Base-by-base conservation (phyloP, 2,329 filamentous ascomycete genomes). In the Grosmannia penicillata region DNA sequence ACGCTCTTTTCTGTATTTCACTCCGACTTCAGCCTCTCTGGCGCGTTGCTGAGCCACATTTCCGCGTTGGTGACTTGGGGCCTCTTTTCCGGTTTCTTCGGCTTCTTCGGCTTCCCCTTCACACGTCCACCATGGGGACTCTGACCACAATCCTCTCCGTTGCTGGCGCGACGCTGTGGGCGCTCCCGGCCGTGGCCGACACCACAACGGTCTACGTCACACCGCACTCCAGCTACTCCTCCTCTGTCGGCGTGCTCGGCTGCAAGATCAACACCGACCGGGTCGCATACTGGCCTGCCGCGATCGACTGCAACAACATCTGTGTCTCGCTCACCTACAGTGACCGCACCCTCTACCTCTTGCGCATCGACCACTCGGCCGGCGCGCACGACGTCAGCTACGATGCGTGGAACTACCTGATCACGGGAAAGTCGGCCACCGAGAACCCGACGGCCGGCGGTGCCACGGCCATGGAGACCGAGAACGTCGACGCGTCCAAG, bases 201-300 rank as follows among this genome's bases (percentile, higher is more conserved):
- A 47, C 48, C 27, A n/a, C n/a, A n/a, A n/a, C n/a, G n/a, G 51
- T 59, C 34, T 56, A 51, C 48, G 56, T 63, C 42, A 75, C 71
- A 6, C 71, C 72, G 24, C 72, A 76, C 51, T 66, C 66, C 44
- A 55, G 58, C 48, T 76, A 64, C 58, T 70, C 66, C 2, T 72
- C 67, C 14, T 72, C 68, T 4, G 54, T 73, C 43, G 72, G 72
- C 33, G 71, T 74, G 4, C 55, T 72, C 7, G 72, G 72, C 36
- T 75, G 72, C 64, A 69, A 72, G 54, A 63, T 76, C 53, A 54
- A 75, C 56, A 72, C 64, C 44, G 66, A 75, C 60, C 69, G 70
- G 30, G 62, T 75, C 28, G 72, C 72, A 44, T 76, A 76, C 62
- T 76, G 69, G 68, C 72, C 72, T 7, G 50, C 49, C 19, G 51